Base-by-base conservation (phyloP, 345 rosid genomes). In the Heritiera littoralis region DNA sequence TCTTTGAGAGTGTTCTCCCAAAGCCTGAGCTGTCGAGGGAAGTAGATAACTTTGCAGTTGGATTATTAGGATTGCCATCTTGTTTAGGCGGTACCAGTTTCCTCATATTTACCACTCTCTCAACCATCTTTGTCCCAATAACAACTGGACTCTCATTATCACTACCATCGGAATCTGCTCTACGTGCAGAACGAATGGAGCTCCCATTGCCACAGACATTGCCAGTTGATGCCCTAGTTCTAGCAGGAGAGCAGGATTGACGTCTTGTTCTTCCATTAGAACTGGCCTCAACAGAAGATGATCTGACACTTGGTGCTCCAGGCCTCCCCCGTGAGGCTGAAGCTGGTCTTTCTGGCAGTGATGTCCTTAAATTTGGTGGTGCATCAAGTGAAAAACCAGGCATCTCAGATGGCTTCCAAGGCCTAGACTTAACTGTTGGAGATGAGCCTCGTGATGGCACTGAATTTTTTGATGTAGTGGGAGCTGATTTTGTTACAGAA, bases 41-140 rank as follows among this genome's bases (percentile, higher is more conserved):
- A 35, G 89, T 80, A 80, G 91, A 81, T 46, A 86, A 86, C 80
- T 90, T 89, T 41, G 84, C 80, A 8, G 83, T 58, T n/a, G 83
- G 85, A 79, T 83, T 83, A n/a, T 35, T 80, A 38, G 17, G 82
- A 48, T 78, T 76, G 38, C 87, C 86, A 38, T 88, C 90, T 54
- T 81, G 88, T 86, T 83, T 91, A 3, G 96, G 94, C 68, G 97
- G 94, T 66, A 86, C 91, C 15, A 92, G 85, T 80, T 91, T 94
- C 82, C 97, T 86, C 96, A 92, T 91, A 89, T 92, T 94, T 66
- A 94, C 92, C 54, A 94, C 91, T 84, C 98, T 86, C 79, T 94
- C 97, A 56, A 94, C 97, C 97, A 91, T 94, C 84, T 90, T 88
- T 32, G 90, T 87, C 71, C 98, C 98, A 17, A 90, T 84, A 49